Evolutionary conservation across 169 alveolate genomes (phyloP).

Genomic region (Besnoitia besnoiti): DNA sequence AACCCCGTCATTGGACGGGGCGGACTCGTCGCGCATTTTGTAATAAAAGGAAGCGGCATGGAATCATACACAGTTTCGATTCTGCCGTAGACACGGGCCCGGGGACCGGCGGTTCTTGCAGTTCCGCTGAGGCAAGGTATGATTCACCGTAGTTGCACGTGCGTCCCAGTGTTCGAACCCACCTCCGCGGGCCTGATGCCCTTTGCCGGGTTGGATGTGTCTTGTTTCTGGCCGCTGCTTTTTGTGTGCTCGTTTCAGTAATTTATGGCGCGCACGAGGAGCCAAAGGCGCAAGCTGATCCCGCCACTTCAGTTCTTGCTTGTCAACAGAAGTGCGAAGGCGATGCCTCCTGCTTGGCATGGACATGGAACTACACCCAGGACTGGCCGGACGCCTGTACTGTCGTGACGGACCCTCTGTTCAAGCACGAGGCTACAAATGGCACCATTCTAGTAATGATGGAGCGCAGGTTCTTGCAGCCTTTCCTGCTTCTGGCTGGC

Average conservation of each 20-base stretch:
- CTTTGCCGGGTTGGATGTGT: no score
- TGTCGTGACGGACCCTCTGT: not conserved
- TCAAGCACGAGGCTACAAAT: not conserved
- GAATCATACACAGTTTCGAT: no score
- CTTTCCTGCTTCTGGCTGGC: not conserved
- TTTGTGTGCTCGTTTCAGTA: not conserved
- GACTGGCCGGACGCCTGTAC: not conserved
- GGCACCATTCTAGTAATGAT: not conserved
- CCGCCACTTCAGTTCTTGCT: not conserved
- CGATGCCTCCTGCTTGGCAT: not conserved
- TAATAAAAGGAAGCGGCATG: no score
- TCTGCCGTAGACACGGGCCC: no score
- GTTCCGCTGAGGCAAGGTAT: no score
- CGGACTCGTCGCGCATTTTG: no score
- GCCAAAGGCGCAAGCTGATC: not conserved
- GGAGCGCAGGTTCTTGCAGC: not conserved
- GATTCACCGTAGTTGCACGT: no score
- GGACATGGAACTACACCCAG: not conserved
- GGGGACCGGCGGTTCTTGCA: no score
- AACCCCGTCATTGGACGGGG: no score
- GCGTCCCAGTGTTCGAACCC: no score
- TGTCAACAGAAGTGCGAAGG: not conserved
- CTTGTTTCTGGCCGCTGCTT: no score
- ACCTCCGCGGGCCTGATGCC: no score
- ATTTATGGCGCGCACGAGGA: not conserved